Evolutionary conservation across 2,329 filamentous ascomycete genomes (phyloP), one percentile per base, ranked within the genome.

Genomic region (Ceratocystis albifundus): DNA sequence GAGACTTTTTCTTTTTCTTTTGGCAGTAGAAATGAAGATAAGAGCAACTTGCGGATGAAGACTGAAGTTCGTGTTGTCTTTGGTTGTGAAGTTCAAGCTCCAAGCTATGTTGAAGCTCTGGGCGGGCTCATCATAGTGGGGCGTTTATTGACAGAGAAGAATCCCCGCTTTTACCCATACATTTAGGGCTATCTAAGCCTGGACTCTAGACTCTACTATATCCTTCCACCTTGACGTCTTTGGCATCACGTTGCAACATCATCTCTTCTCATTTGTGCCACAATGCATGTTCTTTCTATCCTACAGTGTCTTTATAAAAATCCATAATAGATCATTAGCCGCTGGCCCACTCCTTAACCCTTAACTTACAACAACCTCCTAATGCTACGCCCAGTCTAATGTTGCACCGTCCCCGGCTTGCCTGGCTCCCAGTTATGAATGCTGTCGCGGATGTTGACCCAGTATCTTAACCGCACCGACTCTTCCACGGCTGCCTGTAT

Each of bases 371-470:
- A 20, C 17, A 59, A 20, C n/a, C 22, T 28, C 55, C n/a, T 32
- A 36, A 32, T n/a, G 30, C 10, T 28, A 28, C 53, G 10, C 20
- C 5, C 28, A 32, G 17, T 36, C 50, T 66, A 78, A 65, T 86
- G 83, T 72, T 82, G 75, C 70, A 85, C 70, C 57, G 83, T 79
- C 65, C 81, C 73, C 5, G 77, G 77, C 77, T 84, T 87, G 4
- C 90, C 92, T 71, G 80, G 84, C 79, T 96, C 90, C 92, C 93
- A 96, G 69, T 86, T 84, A 73, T 88, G 80, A 72, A 96, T 78
- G 61, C 86, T 88, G 75, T 95, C 88, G 69, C 85, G 82, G 69
- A 97, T 87, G 76, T 92, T 96, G 66, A 88, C 82, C 93, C 93
- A 96, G 78, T 96, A 97, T 74, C 90, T 80, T 77, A 96, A 76